phyloP scores from a whole-genome alignment of 2,329 filamentous ascomycete genomes.

The Dissoconium aciculare region DNA sequence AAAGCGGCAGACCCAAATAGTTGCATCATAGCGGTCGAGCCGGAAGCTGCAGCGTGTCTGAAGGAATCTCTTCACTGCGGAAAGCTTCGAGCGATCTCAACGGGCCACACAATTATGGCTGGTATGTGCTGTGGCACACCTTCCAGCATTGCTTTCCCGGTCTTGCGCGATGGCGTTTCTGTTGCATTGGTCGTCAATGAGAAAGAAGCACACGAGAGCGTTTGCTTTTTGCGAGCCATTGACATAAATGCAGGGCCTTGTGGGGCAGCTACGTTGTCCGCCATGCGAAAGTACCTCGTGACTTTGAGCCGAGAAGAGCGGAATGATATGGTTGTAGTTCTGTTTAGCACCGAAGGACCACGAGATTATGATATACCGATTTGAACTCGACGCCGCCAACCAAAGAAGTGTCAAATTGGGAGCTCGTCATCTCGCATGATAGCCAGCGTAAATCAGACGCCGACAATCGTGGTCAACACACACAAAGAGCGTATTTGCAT shows the following conservation, averaged over 20 bases:
- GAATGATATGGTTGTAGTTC: slow-evolving; percentile 42
- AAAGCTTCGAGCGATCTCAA: slow-evolving; percentile 36
- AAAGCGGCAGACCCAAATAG: slow-evolving; percentile 29
- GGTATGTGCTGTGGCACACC: slow-evolving; percentile 60
- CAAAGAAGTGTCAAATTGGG: too few relatives aligned
- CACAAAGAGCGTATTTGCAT: too few relatives aligned
- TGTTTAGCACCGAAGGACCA: slow-evolving; percentile 52
- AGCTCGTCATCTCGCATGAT: too few relatives aligned
- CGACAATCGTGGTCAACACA: too few relatives aligned
- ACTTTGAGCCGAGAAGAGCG: slow-evolving; percentile 26
- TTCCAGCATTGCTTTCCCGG: slow-evolving; percentile 49
- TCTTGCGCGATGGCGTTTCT: slow-evolving; percentile 44
- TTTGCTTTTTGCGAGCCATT: slow-evolving; percentile 36
- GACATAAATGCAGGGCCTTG: slow-evolving; percentile 46
- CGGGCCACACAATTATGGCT: slow-evolving; percentile 53
- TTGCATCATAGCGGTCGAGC: slow-evolving; percentile 52
- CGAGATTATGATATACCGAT: slow-evolving; percentile 36
- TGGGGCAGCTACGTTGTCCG: slow-evolving; percentile 44
- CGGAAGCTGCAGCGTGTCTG: slow-evolving; percentile 48
- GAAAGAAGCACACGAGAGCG: slow-evolving; percentile 44
- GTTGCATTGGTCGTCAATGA: slow-evolving; percentile 47
- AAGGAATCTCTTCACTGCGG: slow-evolving; percentile 39
- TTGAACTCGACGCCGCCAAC: too few relatives aligned
- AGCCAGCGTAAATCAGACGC: too few relatives aligned
- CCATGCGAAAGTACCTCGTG: slow-evolving; percentile 34